These are phyloP conservation scores for Podila epicladia DNA, from an alignment of 192 early-diverging fungal species.

Conservation along the genomic window DNA sequence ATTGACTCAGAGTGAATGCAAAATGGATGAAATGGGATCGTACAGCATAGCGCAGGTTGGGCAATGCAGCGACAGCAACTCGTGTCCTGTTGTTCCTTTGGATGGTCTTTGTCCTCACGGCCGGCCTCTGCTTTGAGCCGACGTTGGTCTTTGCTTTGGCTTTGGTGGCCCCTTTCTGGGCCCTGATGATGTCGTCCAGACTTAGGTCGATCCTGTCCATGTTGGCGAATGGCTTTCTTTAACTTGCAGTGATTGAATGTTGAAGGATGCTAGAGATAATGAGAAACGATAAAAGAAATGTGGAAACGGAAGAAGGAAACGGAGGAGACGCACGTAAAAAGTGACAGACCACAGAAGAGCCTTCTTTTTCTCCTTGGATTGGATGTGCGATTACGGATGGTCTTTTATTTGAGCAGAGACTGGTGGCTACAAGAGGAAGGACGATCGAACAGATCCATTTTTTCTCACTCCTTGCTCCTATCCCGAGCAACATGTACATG, in stretches of 20 bases:
- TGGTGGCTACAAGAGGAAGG: no score
- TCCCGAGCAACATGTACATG: no score
- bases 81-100: background rate
- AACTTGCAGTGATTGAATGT: no score
- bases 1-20: no score
- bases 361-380: background rate
- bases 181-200: slow-evolving; percentile 35
- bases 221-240: background rate
- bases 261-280: background rate
- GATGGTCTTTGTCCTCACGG: background rate
- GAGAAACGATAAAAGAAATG: background rate
- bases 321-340: background rate
- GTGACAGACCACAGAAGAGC: background rate
- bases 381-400: no score
- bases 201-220: slow-evolving; percentile 24
- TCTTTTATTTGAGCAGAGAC: no score
- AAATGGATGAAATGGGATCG: background rate
- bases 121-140: background rate
- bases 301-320: background rate
- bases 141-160: background rate
- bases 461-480: no score
- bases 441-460: no score
- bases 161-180: slow-evolving; percentile 6
- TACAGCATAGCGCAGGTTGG: background rate
- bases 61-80: no score